Evolutionary conservation across 2,329 filamentous ascomycete species (phyloP).

Genomic region (Chaetoscypha palmicola): DNA sequence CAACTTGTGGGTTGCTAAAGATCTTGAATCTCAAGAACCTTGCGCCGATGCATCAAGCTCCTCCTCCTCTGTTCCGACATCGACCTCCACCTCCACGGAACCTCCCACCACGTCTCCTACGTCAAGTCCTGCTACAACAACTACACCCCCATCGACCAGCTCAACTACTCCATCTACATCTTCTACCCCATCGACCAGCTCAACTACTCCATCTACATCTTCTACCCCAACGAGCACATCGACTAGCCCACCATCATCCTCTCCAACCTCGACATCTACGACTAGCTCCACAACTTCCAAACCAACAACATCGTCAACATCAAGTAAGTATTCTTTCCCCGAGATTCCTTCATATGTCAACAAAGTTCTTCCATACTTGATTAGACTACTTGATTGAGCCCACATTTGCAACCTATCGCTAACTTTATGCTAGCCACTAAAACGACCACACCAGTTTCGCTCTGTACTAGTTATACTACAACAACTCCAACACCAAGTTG

Average conservation of each 20-base stretch:
- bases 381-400: too few species aligned
- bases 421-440: conserved; percentile 21
- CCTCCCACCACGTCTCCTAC: conserved; percentile 15
- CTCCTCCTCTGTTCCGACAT: not conserved
- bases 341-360: too few species aligned
- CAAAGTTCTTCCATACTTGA: too few species aligned
- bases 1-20: conserved; percentile 38
- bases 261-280: conserved; percentile 4
- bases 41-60: conserved; percentile 29
- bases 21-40: conserved; percentile 44
- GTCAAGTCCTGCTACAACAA: conserved; percentile 13
- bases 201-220: conserved; percentile 7
- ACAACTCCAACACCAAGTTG: conserved; percentile 38
- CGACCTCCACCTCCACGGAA: conserved; percentile 2
- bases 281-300: conserved; percentile 1
- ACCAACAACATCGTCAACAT: not conserved
- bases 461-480: conserved; percentile 37
- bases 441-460: conserved; percentile 35
- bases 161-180: conserved; percentile 11
- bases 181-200: conserved; percentile 6
- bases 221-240: not conserved
- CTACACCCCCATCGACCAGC: conserved; percentile 11
- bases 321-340: too few species aligned
- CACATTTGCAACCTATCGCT: conserved; percentile 6
- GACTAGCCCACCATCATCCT: not conserved